These are phyloP conservation scores for Carex pumila DNA, from an alignment of 176 grass and related monocot genomes.

Conservation along the genomic window DNA sequence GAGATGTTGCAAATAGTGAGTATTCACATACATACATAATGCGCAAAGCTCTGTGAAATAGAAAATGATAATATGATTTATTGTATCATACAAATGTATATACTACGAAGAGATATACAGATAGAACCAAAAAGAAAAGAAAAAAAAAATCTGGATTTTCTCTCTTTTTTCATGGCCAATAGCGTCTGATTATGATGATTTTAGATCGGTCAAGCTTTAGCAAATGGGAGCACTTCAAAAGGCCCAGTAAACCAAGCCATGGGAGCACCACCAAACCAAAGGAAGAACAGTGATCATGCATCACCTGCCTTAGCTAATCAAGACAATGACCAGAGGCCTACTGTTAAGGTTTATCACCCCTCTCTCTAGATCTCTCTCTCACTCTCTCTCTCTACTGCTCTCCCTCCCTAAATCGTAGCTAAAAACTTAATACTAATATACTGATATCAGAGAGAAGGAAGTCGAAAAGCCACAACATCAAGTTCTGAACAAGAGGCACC, in stretches of 20 bases:
- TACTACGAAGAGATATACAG: background rate
- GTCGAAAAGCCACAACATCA: conserved; percentile 49
- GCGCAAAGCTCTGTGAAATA: background rate
- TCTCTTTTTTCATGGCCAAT: background rate
- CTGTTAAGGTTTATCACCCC: conserved; percentile 21
- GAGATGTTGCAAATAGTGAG: background rate
- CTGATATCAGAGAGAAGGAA: conserved; percentile 51
- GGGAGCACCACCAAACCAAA: background rate
- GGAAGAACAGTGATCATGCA: background rate
- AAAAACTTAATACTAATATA: background rate
- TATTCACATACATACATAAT: background rate
- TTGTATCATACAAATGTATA: background rate
- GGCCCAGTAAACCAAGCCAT: conserved; percentile 1
- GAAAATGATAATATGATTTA: background rate
- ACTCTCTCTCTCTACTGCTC: background rate
- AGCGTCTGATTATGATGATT: background rate
- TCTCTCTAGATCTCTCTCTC: background rate
- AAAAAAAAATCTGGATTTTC: background rate
- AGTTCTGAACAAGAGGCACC: conserved; percentile 46
- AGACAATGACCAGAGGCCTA: conserved; percentile 28
- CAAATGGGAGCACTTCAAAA: conserved; percentile 11
- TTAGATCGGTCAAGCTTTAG: background rate
- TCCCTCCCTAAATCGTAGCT: background rate
- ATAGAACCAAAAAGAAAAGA: background rate
- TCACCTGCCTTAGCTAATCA: conserved; percentile 9